Evolutionary conservation across 345 rosid species (phyloP).

Genomic region (Salix caprea): DNA sequence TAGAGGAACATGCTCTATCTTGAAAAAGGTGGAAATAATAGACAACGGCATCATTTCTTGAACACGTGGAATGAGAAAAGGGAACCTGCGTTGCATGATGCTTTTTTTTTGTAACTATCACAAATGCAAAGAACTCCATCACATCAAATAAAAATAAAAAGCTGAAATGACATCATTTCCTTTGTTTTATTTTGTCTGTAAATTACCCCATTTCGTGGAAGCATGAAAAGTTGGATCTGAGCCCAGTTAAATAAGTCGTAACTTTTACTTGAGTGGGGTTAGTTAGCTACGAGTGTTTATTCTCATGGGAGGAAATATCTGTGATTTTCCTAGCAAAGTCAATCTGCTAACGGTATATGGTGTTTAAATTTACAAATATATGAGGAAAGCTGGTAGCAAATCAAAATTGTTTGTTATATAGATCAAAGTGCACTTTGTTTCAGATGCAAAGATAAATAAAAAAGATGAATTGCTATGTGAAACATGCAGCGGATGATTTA

Average conservation of each 20-base stretch:
- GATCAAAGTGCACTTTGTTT: background rate
- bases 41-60: background rate
- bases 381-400: background rate
- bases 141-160: background rate
- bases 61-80: background rate
- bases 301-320: background rate
- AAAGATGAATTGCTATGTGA: background rate
- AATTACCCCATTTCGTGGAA: background rate
- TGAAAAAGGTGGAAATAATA: background rate
- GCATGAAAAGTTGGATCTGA: background rate
- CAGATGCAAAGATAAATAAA: background rate
- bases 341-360: background rate
- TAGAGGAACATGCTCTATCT: background rate
- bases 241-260: background rate
- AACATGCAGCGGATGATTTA: background rate
- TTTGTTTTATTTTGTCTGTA: background rate
- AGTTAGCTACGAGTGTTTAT: background rate
- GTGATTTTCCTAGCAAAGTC: background rate
- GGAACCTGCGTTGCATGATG: background rate
- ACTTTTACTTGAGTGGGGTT: background rate
- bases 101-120: background rate
- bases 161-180: background rate
- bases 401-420: background rate
- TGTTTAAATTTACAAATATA: background rate
- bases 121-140: background rate